Evolutionary conservation across 768 basidiomycete species (phyloP), one percentile per base, ranked within the genome.

Genomic region (Auricularia sp.): DNA sequence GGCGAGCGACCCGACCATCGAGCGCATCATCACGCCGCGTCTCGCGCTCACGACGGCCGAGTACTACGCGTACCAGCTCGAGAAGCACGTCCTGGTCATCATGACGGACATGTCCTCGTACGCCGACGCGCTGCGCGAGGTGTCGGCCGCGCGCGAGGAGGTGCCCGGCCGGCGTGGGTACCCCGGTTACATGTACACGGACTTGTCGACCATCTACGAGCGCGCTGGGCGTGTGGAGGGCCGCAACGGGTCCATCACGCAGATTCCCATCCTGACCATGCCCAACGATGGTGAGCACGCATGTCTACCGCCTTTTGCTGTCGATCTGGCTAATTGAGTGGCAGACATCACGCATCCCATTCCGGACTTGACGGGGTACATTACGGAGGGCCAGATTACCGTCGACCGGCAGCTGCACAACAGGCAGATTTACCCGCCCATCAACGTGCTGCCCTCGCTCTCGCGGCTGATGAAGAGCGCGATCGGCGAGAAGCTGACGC

Each of bases 391-490:
- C 61, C 97, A 99, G 79, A 97, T 99, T 78, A 96, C 88, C 75
- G 91, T 99, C 72, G 97, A 99, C 81, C 88, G 97, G 68, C 93
- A 97, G 75, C 80, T 99, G 74, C 82, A 97, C 83, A 98, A 99
- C 80, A 82, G 90, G 71, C 93, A 94, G 76, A 95, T 98, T 74
- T 98, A 98, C 79, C 97, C 97, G 42, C 97, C 97, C 61, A 98
- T 99, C 82, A 99, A 99, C 79, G 96, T 99, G 66, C 82, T 99
- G 59, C 97, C 97, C 66, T 98, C 97, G 68, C 83, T 99, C 72
- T 98, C 97, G 70, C 94, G 97, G 77, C 79, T 99, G 75, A 99
- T 99, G 97, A 99, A 99, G 87, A 93, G 90, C 70, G 97, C 97
- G 68, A 98, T 98, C 76, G 97, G 97, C 68, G 96, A 98, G 78